Percentiles rank a stretch among this genome's conserved stretches.
Conservation (phyloP, 1,139 yeast genomes). For the Geotrichum armillariae region DNA sequence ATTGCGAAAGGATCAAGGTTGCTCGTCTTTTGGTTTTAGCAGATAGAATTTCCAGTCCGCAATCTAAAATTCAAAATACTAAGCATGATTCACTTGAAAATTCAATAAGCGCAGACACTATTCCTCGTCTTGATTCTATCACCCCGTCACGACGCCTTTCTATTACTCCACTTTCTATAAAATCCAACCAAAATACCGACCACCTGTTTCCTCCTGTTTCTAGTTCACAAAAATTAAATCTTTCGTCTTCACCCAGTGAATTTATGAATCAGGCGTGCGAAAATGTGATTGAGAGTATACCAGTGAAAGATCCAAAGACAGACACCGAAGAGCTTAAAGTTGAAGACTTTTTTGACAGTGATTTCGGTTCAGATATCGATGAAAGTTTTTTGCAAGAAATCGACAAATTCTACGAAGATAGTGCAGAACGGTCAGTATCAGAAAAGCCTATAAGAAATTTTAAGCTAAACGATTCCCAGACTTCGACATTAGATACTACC, state of each 20-base stretch:
- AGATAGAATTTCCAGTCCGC: conserved; percentile 2
- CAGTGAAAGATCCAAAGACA: neutral
- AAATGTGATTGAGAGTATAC: neutral
- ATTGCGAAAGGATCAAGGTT: conserved; percentile 2
- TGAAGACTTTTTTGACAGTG: conserved; percentile 14
- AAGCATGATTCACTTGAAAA: conserved; percentile 1
- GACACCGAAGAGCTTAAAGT: conserved; percentile 2
- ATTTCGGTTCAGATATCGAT: conserved; percentile 11
- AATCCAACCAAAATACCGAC: neutral
- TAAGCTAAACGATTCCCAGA: neutral
- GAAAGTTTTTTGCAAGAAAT: neutral
- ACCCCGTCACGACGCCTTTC: neutral
- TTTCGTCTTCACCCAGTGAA: neutral
- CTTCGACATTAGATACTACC: neutral
- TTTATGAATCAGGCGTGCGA: neutral
- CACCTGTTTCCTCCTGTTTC: neutral
- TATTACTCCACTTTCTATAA: neutral
- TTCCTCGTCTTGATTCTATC: neutral
- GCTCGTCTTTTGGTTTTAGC: conserved; percentile 9
- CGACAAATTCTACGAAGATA: conserved; percentile 5
- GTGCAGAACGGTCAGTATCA: neutral
- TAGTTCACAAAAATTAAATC: neutral
- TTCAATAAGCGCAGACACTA: too few species aligned
- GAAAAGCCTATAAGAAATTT: neutral
- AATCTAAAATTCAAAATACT: neutral